Base-by-base conservation (phyloP, 805 yeast genomes). In the Yarrowia bubula region DNA sequence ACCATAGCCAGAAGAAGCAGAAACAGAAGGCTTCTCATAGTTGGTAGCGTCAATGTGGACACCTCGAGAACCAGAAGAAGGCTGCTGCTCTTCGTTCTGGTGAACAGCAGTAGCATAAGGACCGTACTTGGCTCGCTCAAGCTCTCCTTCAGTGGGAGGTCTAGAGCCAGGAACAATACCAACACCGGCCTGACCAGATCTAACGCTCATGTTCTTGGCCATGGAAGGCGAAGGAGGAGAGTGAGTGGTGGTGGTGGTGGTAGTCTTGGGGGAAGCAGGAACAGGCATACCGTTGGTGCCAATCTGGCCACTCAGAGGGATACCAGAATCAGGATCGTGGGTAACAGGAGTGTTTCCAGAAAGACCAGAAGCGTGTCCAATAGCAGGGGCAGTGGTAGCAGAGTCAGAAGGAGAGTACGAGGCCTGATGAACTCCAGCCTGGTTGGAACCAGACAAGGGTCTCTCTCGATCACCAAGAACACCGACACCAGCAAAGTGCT, bases 401-500 rank as follows among this genome's bases (percentile, higher is more conserved):
- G 51, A 14, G 9, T 35, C 50, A 28, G 18, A 8, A 11, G 13
- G 43, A 22, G 7, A 39, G 18, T 39, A 39, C 43, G 22, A 8
- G 15, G 44, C 1, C 5, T 41, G 44, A 18, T 41, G 44, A 18
- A 7, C 28, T 22, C 48, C 50, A 31, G 35, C 15, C 8, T 13
- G 8, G 5, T 11, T 22, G n/a, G 18, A 8, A 31, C 50, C 50
- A 3, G 37, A 28, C 8, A 31, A 13, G 15, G 53, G 53, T 5
- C 53, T 6, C 39, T 50, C 57, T 4, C 13, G 9, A 8, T 50
- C 57, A 0, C 42, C 42, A 0, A 50, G 33, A 6, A 48, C 41
- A 17, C 57, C 57, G 8, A 35, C 42, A 8, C 57, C 57, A n/a
- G 57, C 57, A 50, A 50, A 50, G 14, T 50, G 57, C 57, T 50